Percentiles rank a stretch among this genome's conserved stretches.
These are phyloP conservation scores for Colletotrichum tropicale DNA, from an alignment of 2,329 filamentous ascomycete species.

Conservation along the genomic window DNA sequence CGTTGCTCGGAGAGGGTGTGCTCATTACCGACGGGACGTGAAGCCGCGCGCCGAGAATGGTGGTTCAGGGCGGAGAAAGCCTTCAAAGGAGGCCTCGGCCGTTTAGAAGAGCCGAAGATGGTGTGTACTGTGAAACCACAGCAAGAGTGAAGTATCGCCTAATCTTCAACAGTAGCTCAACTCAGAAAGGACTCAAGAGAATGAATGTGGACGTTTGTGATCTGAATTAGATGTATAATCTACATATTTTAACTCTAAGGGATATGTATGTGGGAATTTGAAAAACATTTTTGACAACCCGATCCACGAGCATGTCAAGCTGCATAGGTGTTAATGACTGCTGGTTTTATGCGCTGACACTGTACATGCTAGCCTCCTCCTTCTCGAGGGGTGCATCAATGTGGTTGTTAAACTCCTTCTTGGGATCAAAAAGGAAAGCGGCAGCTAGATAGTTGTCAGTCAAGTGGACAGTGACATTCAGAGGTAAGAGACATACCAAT, in stretches of 20 bases:
- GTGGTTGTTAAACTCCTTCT: slow-evolving; percentile 39
- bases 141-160: not conserved
- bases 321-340: not conserved
- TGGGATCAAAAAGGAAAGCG: slow-evolving; percentile 31
- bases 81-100: not conserved
- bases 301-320: not conserved
- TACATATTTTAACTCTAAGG: not conserved
- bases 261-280: not conserved
- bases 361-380: slow-evolving; percentile 21
- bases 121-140: not conserved
- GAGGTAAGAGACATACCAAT: slow-evolving; percentile 24
- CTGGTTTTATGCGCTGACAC: not conserved
- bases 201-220: not conserved
- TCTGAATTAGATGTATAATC: not conserved
- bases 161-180: no score
- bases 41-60: not conserved
- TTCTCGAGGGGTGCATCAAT: slow-evolving; percentile 41
- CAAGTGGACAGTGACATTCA: not conserved
- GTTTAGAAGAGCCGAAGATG: not conserved
- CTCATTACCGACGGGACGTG: not conserved
- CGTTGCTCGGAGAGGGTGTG: not conserved
- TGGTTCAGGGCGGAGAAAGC: not conserved
- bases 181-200: no score
- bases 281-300: not conserved
- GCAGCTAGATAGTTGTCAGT: not conserved